phyloP scores from a whole-genome alignment of 2,329 filamentous ascomycete species.

The Diaporthe ilicicola region DNA sequence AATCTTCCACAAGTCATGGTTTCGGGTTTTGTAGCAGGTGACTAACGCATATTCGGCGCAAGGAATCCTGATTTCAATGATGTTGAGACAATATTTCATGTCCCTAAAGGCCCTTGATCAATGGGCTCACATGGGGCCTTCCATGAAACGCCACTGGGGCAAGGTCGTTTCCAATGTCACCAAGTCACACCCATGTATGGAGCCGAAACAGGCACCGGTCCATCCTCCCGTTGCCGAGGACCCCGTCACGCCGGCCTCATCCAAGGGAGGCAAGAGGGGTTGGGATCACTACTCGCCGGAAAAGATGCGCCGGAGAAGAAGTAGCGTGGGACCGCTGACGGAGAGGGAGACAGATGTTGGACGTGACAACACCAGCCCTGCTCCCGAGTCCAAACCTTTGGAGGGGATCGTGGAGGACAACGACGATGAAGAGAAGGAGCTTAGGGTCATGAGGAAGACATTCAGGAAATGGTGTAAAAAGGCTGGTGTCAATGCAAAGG shows the following conservation, averaged over 20 bases:
- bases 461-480: constrained; percentile 77
- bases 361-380: constrained; percentile 39
- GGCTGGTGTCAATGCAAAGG: constrained; percentile 66
- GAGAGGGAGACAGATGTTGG: constrained; percentile 42
- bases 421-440: constrained; percentile 57
- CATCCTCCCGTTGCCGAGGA: constrained; percentile 10
- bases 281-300: constrained; percentile 50
- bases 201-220: constrained; percentile 15
- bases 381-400: constrained; percentile 35
- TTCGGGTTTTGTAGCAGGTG: too few species aligned
- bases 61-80: constrained; percentile 84
- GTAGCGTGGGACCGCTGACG: constrained; percentile 47
- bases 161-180: constrained; percentile 70
- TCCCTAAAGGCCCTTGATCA: constrained; percentile 81
- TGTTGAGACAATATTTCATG: constrained; percentile 92
- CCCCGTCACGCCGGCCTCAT: neutral
- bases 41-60: too few species aligned
- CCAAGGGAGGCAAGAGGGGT: constrained; percentile 33
- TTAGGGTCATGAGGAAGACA: constrained; percentile 73
- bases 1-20: too few species aligned
- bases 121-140: constrained; percentile 77
- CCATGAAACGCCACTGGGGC: constrained; percentile 71
- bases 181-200: constrained; percentile 39
- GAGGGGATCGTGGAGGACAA: constrained; percentile 44
- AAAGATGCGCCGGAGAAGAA: constrained; percentile 46